Conservation (phyloP, 2,329 filamentous ascomycete species). For the Emergomyces africanus region DNA sequence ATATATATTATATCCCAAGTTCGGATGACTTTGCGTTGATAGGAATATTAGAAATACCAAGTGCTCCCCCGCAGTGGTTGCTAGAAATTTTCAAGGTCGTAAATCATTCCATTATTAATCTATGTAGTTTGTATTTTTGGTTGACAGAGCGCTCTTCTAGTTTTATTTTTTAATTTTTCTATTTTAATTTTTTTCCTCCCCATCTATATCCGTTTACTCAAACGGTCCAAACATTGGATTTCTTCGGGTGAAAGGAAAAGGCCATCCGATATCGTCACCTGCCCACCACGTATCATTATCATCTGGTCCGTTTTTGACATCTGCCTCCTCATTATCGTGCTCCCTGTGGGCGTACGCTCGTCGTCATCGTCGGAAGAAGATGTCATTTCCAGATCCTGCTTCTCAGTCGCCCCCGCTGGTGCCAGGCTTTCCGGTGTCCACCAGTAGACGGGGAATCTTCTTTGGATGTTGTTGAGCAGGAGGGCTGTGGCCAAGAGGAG, state of each 20-base stretch:
- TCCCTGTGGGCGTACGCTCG: constrained; percentile 11
- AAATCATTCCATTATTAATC: constrained; percentile 1
- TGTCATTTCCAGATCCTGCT: constrained; percentile 11
- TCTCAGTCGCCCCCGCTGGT: constrained; percentile 10
- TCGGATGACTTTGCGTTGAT: neutral
- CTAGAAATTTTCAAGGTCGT: neutral
- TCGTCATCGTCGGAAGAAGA: constrained; percentile 9
- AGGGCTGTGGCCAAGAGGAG: constrained; percentile 53
- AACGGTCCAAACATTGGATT: constrained; percentile 18
- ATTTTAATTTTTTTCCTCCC: no score
- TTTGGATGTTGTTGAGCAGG: constrained; percentile 56
- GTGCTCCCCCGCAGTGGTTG: neutral
- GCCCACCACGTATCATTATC: constrained; percentile 19
- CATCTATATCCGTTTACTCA: constrained; percentile 22
- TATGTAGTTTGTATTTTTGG: constrained; percentile 1
- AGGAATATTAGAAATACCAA: neutral
- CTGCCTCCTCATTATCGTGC: constrained; percentile 4
- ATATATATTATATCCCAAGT: neutral
- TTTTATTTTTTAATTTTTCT: no score
- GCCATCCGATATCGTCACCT: constrained; percentile 22
- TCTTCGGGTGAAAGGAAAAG: constrained; percentile 23
- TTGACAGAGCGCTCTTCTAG: neutral
- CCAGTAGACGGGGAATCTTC: constrained; percentile 58
- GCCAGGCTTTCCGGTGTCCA: constrained; percentile 31
- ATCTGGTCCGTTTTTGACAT: constrained; percentile 11